Percentiles rank a stretch among this genome's conserved stretches.
These are phyloP conservation scores for Vitis hybrid DNA, from an alignment of 177 flowering plant species.

Conservation along the genomic window DNA sequence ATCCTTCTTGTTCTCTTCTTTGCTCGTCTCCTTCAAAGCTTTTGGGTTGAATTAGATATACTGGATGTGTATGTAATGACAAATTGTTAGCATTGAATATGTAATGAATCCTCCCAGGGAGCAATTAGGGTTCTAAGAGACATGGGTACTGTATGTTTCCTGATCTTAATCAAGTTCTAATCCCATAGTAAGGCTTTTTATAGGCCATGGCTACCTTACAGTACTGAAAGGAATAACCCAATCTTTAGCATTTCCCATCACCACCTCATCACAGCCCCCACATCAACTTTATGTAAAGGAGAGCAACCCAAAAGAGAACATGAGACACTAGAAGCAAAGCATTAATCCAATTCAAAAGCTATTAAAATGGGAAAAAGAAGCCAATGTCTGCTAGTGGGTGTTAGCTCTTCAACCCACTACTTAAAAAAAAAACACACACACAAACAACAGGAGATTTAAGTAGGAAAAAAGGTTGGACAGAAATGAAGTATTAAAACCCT, in stretches of 20 bases:
- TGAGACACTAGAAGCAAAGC: background rate
- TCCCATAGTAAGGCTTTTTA: too few relatives aligned
- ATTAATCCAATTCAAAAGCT: background rate
- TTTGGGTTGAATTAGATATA: too few relatives aligned
- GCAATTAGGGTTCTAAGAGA: too few relatives aligned
- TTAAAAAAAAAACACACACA: background rate
- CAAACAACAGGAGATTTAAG: constrained; percentile 2
- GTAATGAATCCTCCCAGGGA: too few relatives aligned
- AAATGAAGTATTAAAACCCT: background rate
- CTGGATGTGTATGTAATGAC: too few relatives aligned
- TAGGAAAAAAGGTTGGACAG: background rate
- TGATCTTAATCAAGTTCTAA: too few relatives aligned
- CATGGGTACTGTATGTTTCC: too few relatives aligned
- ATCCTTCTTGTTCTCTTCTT: too few relatives aligned
- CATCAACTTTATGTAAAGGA: background rate
- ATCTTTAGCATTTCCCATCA: background rate
- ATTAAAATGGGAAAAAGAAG: background rate
- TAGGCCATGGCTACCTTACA: too few relatives aligned
- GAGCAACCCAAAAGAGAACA: background rate
- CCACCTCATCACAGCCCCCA: too few relatives aligned
- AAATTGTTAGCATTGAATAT: too few relatives aligned
- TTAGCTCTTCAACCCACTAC: background rate
- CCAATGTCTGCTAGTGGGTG: background rate
- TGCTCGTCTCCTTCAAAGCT: too few relatives aligned
- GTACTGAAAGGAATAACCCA: background rate